Percentiles rank a stretch among this genome's conserved stretches.
These are phyloP conservation scores for Apiotrichum gracile DNA, from an alignment of 1,284 basidiomycete genomes.

Conservation along the genomic window DNA sequence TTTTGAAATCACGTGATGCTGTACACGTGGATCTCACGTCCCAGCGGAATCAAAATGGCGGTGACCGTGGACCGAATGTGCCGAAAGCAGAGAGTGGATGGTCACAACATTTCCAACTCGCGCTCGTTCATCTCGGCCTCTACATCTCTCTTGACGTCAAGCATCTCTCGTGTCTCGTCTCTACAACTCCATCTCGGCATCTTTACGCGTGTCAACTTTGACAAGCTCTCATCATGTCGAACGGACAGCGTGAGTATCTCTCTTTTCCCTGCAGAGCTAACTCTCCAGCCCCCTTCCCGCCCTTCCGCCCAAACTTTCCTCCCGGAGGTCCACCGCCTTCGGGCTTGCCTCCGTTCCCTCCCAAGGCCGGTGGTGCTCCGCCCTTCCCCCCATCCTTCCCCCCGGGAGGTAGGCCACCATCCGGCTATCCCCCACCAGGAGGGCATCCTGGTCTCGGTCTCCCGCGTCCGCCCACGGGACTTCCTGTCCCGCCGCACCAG, in stretches of 20 bases:
- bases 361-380: constrained; percentile 6
- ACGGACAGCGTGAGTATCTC: constrained; percentile 8
- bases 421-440: constrained; percentile 15
- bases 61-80: too few relatives aligned
- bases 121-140: too few relatives aligned
- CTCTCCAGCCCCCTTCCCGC: constrained; percentile 18
- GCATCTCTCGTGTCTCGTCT: too few relatives aligned
- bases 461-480: not conserved
- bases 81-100: too few relatives aligned
- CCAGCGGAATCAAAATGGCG: too few relatives aligned
- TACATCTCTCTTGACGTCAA: too few relatives aligned
- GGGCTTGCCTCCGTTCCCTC: constrained; percentile 14
- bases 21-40: too few relatives aligned
- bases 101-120: too few relatives aligned
- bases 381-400: not conserved
- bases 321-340: constrained; percentile 13
- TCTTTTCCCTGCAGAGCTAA: constrained; percentile 5
- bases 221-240: not conserved
- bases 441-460: constrained; percentile 18
- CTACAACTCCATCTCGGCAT: not conserved
- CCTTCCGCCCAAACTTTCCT: constrained; percentile 31
- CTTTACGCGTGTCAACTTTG: not conserved
- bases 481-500: constrained; percentile 1
- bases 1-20: too few relatives aligned
- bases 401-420: constrained; percentile 19